Percentiles rank a stretch among this genome's conserved stretches.
These are phyloP conservation scores for Camelina hispida DNA, from an alignment of 345 rosid genomes.

Conservation along the genomic window DNA sequence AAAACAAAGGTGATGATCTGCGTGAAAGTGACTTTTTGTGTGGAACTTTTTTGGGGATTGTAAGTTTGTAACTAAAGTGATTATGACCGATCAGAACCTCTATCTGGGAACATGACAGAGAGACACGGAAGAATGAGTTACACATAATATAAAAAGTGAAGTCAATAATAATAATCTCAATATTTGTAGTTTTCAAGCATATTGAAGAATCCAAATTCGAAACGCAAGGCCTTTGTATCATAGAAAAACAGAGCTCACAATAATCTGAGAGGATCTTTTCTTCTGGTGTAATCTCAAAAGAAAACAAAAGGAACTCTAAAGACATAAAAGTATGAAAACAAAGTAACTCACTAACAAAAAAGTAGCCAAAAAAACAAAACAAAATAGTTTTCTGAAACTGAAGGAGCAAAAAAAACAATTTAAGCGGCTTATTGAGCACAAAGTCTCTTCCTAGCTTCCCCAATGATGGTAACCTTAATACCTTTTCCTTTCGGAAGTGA, in stretches of 20 bases:
- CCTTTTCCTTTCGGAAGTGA: conserved; percentile 94
- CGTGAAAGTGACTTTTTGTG: conserved; percentile 67
- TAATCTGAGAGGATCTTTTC: background rate
- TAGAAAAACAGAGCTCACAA: background rate
- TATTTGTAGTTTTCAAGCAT: background rate
- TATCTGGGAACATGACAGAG: background rate
- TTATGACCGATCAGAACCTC: background rate
- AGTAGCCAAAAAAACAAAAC: background rate
- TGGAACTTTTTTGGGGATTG: background rate
- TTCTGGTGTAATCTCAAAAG: background rate
- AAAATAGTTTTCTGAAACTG: conserved; percentile 13
- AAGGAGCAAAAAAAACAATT: background rate
- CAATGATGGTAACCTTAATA: conserved; percentile 79
- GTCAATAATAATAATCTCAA: background rate
- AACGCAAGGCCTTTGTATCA: background rate
- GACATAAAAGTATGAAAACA: background rate
- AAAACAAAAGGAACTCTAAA: conserved; percentile 10
- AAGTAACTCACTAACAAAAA: background rate
- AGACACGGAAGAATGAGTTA: background rate
- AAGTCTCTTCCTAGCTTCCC: conserved; percentile 83
- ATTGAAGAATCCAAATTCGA: background rate
- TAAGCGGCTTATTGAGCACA: conserved; percentile 57
- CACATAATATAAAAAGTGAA: no score
- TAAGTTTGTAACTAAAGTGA: background rate
- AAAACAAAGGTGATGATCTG: conserved; percentile 89